Base-by-base conservation (phyloP, 2,329 filamentous ascomycete genomes). In the Calonectria hawksworthii region DNA sequence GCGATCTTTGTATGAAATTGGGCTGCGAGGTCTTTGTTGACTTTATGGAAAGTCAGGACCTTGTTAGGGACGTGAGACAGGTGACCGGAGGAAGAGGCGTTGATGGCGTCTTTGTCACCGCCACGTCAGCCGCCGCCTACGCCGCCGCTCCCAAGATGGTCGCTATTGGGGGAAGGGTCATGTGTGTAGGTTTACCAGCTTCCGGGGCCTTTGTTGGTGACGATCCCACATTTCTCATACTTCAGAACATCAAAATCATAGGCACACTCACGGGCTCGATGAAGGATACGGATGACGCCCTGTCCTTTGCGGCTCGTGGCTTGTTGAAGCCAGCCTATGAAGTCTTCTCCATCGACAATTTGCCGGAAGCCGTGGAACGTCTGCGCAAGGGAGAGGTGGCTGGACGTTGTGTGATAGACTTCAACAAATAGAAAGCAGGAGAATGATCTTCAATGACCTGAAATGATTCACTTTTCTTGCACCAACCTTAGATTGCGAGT, bases 141-240 rank as follows among this genome's bases (percentile, higher is more conserved):
- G 30, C 64, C 2, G 6, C 32, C 1, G 64, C 64, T 1, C 36
- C 51, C n/a, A 32, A 44, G 34, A 38, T 68, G 44, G 59, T 23
- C 18, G 30, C 47, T 18, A 63, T 70, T 16, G 56, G 71, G 5
- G 71, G 66, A 8, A 81, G 14, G 79, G 73, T 74, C 23, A 74
- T 74, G 73, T 74, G 69, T 23, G 30, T 74, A 23, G 73, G 63
- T 3, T 64, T 74, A 63, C 69, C 69, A 13, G 38, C 69, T 16
- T 68, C 64, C 41, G 69, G 73, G 5, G 73, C 69, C 5, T 68
- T 72, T 47, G 63, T 63, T 8, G 73, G 73, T 9, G 69, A 68
- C 41, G 73, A 74, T 32, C 69, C 69, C 5, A 64, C 68, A 52
- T 64, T 74, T 41, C 28, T 72, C 34, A 65, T 74, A 26, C 23